phyloP scores from a whole-genome alignment of 2,329 filamentous ascomycete genomes.

The Diaporthe aspalathi region DNA sequence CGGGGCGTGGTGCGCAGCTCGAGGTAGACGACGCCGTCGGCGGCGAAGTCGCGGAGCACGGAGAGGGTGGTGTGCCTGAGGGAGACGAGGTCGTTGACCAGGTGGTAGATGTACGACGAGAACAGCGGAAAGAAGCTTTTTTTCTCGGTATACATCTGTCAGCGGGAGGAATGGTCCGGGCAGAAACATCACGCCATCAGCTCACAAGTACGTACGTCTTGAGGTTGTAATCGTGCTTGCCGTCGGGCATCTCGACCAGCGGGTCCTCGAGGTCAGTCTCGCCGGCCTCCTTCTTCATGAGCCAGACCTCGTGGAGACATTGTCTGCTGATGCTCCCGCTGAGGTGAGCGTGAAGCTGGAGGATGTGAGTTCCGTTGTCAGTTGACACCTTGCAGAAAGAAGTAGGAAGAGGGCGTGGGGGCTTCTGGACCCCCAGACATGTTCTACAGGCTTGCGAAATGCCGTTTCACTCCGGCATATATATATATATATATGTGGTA shows the following conservation, averaged over 20 bases:
- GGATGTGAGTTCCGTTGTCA: neutral
- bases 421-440: neutral
- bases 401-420: slow-evolving; percentile 22
- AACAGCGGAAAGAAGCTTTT: slow-evolving; percentile 81
- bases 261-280: slow-evolving; percentile 74
- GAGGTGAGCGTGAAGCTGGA: slow-evolving; percentile 81
- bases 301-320: slow-evolving; percentile 81
- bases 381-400: neutral
- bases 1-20: slow-evolving; percentile 86
- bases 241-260: slow-evolving; percentile 73
- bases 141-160: too few relatives aligned
- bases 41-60: slow-evolving; percentile 74
- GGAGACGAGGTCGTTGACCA: slow-evolving; percentile 72
- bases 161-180: too few relatives aligned
- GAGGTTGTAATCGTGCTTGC: slow-evolving; percentile 78
- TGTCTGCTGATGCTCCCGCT: slow-evolving; percentile 80
- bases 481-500: too few relatives aligned
- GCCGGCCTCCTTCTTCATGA: slow-evolving; percentile 64
- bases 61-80: slow-evolving; percentile 71
- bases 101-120: slow-evolving; percentile 81
- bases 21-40: slow-evolving; percentile 80
- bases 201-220: slow-evolving; percentile 75
- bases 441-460: neutral
- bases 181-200: too few relatives aligned
- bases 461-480: neutral